These are phyloP conservation scores for Magnolia officinalis DNA, from an alignment of 164 flowering plant species.

Conservation along the genomic window DNA sequence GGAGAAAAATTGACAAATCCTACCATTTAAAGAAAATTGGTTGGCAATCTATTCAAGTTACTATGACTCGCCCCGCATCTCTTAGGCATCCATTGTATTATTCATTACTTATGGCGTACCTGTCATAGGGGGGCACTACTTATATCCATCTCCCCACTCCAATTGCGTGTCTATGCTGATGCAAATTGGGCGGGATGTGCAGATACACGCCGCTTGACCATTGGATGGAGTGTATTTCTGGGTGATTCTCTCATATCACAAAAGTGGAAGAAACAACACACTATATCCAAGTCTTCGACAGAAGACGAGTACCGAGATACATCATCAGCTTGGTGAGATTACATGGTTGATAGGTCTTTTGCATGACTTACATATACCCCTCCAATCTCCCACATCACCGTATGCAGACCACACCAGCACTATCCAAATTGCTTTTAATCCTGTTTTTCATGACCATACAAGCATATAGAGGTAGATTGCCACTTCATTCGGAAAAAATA, in stretches of 20 bases:
- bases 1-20: too few species aligned
- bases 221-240: background rate
- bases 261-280: background rate
- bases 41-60: too few species aligned
- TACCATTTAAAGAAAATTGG: too few species aligned
- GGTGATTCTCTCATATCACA: background rate
- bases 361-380: background rate
- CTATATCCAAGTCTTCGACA: background rate
- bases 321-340: background rate
- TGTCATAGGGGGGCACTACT: too few species aligned
- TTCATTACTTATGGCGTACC: too few species aligned
- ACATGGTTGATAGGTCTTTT: background rate
- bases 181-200: background rate
- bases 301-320: background rate
- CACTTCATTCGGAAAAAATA: background rate
- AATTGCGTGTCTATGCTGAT: background rate
- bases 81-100: too few species aligned
- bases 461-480: background rate
- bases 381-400: background rate
- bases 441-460: background rate
- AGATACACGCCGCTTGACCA: background rate
- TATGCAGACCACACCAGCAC: background rate
- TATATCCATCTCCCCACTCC: too few species aligned
- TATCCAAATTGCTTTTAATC: background rate
- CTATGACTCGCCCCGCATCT: too few species aligned